phyloP scores from a whole-genome alignment of 768 basidiomycete species.

The Plicaturopsis crispa region DNA sequence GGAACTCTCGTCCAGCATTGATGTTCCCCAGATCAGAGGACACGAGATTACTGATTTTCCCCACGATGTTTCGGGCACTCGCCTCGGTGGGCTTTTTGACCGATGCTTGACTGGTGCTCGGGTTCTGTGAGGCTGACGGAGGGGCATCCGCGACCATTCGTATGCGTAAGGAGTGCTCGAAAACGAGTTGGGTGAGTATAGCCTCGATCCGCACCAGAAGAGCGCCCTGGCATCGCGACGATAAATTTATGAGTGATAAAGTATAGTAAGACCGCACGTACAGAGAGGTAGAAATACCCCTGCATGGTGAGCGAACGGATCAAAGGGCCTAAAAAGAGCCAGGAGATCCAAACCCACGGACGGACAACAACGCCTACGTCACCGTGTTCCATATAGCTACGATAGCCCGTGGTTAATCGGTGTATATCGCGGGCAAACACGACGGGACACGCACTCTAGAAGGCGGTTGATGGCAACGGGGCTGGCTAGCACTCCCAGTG shows the following conservation, averaged over 20 bases:
- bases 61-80: too few relatives aligned
- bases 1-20: too few relatives aligned
- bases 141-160: too few relatives aligned
- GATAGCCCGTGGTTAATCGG: conserved; percentile 3
- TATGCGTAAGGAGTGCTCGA: too few relatives aligned
- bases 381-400: conserved; percentile 28
- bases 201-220: conserved; percentile 11
- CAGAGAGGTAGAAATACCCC: conserved; percentile 28
- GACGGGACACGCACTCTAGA: conserved; percentile 24
- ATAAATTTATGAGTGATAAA: conserved; percentile 8
- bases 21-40: too few relatives aligned
- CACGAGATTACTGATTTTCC: too few relatives aligned
- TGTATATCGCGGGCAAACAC: too few relatives aligned
- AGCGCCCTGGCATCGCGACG: conserved; percentile 2
- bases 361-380: conserved; percentile 27
- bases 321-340: conserved; percentile 25
- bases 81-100: too few relatives aligned
- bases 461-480: conserved; percentile 32
- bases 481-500: conserved; percentile 25
- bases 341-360: conserved; percentile 43
- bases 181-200: conserved; percentile 32
- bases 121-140: too few relatives aligned
- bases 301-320: conserved; percentile 28
- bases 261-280: conserved; percentile 4
- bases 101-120: too few relatives aligned